Evolutionary conservation across 2,329 filamentous ascomycete species (phyloP).

Genomic region (Hymenotorrendiella dingleyae): DNA sequence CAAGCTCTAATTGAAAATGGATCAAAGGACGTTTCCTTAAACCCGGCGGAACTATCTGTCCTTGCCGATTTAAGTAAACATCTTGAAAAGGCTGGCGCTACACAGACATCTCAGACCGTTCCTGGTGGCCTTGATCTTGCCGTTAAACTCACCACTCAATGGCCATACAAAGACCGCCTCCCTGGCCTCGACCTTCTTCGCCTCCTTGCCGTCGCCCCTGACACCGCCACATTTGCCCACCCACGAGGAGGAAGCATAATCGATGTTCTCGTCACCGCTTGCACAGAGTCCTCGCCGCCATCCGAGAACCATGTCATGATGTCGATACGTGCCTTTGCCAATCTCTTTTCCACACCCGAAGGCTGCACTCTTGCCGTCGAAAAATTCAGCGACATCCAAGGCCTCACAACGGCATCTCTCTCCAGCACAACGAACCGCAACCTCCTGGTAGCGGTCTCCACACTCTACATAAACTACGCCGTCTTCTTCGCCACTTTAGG

Average conservation of each 20-base stretch:
- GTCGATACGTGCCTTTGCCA: conserved; percentile 72
- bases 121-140: conserved; percentile 55
- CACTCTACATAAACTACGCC: conserved; percentile 77
- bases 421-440: conserved; percentile 68
- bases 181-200: conserved; percentile 83
- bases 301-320: conserved; percentile 84
- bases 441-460: conserved; percentile 74
- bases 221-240: conserved; percentile 56
- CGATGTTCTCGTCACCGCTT: conserved; percentile 48
- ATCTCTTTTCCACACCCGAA: conserved; percentile 70
- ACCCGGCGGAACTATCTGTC: conserved; percentile 60
- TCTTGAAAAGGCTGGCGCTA: conserved; percentile 47
- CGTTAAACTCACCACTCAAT: conserved; percentile 66
- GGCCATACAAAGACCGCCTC: conserved; percentile 76
- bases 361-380: conserved; percentile 61
- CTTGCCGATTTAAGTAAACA: conserved; percentile 57
- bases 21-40: conserved; percentile 67
- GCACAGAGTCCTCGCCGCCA: conserved; percentile 52
- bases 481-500: conserved; percentile 55
- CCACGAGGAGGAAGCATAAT: conserved; percentile 52
- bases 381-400: conserved; percentile 45
- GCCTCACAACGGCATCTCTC: conserved; percentile 53
- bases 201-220: conserved; percentile 65
- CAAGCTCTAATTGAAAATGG: conserved; percentile 64
- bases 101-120: conserved; percentile 38